Conservation (phyloP, 2,329 filamentous ascomycete genomes). For the Mycosphaerella arachidis region DNA sequence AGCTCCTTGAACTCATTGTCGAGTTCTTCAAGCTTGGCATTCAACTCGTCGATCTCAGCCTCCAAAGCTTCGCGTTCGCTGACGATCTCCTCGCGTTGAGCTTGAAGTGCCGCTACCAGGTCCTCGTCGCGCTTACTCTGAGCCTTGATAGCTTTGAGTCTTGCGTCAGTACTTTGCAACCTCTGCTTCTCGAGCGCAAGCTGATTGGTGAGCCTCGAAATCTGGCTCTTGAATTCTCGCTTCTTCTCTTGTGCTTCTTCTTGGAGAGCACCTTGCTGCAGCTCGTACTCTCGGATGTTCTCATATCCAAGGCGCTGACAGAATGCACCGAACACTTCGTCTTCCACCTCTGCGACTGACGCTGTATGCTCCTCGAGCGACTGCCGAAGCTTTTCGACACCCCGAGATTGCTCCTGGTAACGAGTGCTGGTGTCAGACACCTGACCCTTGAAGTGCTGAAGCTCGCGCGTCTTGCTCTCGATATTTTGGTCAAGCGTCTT, state of each 20-base stretch:
- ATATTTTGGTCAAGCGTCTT: slow-evolving; percentile 77
- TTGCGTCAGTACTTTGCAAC: slow-evolving; percentile 63
- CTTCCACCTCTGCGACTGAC: slow-evolving; percentile 76
- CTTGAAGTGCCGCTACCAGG: slow-evolving; percentile 65
- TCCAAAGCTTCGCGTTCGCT: slow-evolving; percentile 66
- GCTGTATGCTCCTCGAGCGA: slow-evolving; percentile 54
- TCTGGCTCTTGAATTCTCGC: slow-evolving; percentile 78
- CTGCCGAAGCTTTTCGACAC: slow-evolving; percentile 59
- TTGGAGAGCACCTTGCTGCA: slow-evolving; percentile 85
- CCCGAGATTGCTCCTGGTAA: slow-evolving; percentile 65
- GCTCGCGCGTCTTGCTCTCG: slow-evolving; percentile 75
- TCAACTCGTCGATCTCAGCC: slow-evolving; percentile 71
- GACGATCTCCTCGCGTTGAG: slow-evolving; percentile 70
- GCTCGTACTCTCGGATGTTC: slow-evolving; percentile 88
- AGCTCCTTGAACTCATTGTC: slow-evolving; percentile 65
- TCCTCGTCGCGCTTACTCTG: slow-evolving; percentile 62
- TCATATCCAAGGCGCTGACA: slow-evolving; percentile 81
- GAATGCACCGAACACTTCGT: slow-evolving; percentile 80
- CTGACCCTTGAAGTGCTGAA: slow-evolving; percentile 67
- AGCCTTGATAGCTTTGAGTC: slow-evolving; percentile 65
- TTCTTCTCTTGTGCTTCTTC: slow-evolving; percentile 86
- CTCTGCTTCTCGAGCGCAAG: slow-evolving; percentile 65
- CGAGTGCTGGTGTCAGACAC: slow-evolving; percentile 74
- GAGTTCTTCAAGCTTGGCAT: slow-evolving; percentile 65
- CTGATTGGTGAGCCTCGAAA: slow-evolving; percentile 57